Evolutionary conservation across 2,329 filamentous ascomycete species (phyloP), one percentile per base, ranked within the genome.

Genomic region (Stachybotrys echinatus): DNA sequence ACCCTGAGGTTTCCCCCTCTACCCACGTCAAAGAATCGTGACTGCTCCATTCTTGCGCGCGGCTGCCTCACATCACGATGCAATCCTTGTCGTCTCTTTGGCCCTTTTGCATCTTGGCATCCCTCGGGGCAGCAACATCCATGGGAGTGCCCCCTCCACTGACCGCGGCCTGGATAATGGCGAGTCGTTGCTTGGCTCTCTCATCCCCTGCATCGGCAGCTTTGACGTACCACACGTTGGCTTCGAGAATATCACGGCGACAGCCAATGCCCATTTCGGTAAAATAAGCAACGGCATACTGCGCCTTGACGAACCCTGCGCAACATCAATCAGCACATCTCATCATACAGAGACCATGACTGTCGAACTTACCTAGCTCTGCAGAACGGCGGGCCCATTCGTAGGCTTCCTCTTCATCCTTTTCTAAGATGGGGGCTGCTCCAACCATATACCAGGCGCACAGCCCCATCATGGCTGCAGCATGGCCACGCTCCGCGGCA

Each of bases 381-480:
- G 92, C 92, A 49, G 94, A 89, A 62, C 86, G 85, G 61, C 84
- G 84, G 17, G 94, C 92, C 94, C 94, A 99, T 66, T 96, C 92
- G 62, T 95, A 97, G 10, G 94, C 94, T 68, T 99, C 94, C 58
- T 87, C 87, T 67, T 97, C 92, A 61, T 99, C 92, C 70, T 94
- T 96, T 53, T 96, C 92, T 20, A 99, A 73, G 14, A 97, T 84
- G 0, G 92, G 91, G 58, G 92, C 88, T 2, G 94, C 94, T 12
- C 94, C 94, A 39, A 97, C 88, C 79, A 97, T 88, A 68, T 97
- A 99, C 94, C 94, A 99, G 12, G 94, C 94, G 69, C 94, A 99
- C 8, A 99, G 76, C 5, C 92, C 92, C 92, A 99, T 96, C 91
- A 97, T 97, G 45, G 91, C 92, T 45, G 84, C 80, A 0, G 91